Evolutionary conservation across 1,139 yeast genomes (phyloP), one percentile per base, ranked within the genome.

Genomic region (Debaryomycetaceae sp.): DNA sequence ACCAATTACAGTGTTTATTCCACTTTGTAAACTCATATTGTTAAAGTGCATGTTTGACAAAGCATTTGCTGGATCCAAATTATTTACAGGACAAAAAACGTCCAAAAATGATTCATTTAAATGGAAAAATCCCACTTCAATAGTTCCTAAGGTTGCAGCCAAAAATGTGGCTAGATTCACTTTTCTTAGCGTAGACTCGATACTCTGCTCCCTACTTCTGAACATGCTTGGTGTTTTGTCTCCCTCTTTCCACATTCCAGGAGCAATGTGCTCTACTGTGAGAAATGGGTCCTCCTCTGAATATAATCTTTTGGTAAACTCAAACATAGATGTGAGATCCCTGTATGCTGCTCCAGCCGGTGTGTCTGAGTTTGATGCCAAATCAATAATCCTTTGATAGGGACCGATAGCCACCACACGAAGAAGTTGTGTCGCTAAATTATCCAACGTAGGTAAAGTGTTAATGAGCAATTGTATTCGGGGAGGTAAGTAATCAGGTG

Each of bases 131-230:
- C 97, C 98, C 41, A 88, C 85, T 50, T 88, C 95, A 47, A 87
- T 77, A 6, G 88, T 78, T 42, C 97, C 96, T 49, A 90, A 72
- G 1, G 95, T 81, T 0, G 97, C 95, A 13, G 90, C 79, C 38
- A 89, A 70, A 59, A 90, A 93, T 0, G 97, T 89, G 0, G 97
- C 88, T 53, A 93, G 66, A 56, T 93, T 93, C 1, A 90, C 87
- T 55, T 91, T 87, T 49, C 96, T 80, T 36, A 91, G 63, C 0
- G 93, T 83, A 22, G 84, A 76, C 49, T 82, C 87, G 36, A 83
- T 75, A 45, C 84, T 76, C 45, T 82, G 85, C 55, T 83, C 88
- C 47, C 81, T 72, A 42, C 78, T 81, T 50, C 74, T 72, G 52
- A 84, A 71, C 60, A 83, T 72, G 29, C 69, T 59, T 0, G 88